phyloP scores from a whole-genome alignment of 495 filamentous ascomycete species.

The Talaromyces proteolyticus region DNA sequence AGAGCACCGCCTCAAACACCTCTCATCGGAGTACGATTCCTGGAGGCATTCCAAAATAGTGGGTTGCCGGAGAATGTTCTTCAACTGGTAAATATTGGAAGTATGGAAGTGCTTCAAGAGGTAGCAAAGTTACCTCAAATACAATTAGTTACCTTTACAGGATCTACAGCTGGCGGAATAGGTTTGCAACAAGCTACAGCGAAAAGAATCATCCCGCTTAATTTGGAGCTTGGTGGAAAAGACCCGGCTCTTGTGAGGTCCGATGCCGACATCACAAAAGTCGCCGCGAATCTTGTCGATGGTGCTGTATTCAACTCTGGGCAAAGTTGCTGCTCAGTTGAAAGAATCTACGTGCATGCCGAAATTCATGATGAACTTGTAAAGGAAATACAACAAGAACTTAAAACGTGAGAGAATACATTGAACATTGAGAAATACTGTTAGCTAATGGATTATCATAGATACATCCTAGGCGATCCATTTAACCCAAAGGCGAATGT shows the following conservation, averaged over 20 bases:
- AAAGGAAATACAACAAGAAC: slow-evolving; percentile 65
- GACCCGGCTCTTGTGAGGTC: slow-evolving; percentile 84
- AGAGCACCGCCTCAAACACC: slow-evolving; percentile 94
- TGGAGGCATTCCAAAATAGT: slow-evolving; percentile 69
- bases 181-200: slow-evolving; percentile 77
- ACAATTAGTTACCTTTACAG: slow-evolving; percentile 80
- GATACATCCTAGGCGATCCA: slow-evolving; percentile 83
- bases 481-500: slow-evolving; percentile 69
- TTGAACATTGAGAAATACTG: neutral
- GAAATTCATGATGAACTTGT: slow-evolving; percentile 76
- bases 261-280: slow-evolving; percentile 84
- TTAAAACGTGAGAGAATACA: slow-evolving; percentile 37
- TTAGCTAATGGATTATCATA: neutral
- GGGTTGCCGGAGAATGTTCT: slow-evolving; percentile 77
- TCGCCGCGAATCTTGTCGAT: slow-evolving; percentile 88
- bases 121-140: slow-evolving; percentile 72
- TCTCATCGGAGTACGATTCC: slow-evolving; percentile 76
- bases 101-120: slow-evolving; percentile 62
- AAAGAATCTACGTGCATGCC: slow-evolving; percentile 82
- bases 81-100: slow-evolving; percentile 84
- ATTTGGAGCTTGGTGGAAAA: slow-evolving; percentile 89
- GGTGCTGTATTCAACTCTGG: slow-evolving; percentile 92
- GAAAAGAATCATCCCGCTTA: slow-evolving; percentile 71
- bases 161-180: slow-evolving; percentile 81
- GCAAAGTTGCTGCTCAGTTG: slow-evolving; percentile 87